phyloP scores from a whole-genome alignment of 2,329 filamentous ascomycete genomes.

The Lizonia empirigonia region DNA sequence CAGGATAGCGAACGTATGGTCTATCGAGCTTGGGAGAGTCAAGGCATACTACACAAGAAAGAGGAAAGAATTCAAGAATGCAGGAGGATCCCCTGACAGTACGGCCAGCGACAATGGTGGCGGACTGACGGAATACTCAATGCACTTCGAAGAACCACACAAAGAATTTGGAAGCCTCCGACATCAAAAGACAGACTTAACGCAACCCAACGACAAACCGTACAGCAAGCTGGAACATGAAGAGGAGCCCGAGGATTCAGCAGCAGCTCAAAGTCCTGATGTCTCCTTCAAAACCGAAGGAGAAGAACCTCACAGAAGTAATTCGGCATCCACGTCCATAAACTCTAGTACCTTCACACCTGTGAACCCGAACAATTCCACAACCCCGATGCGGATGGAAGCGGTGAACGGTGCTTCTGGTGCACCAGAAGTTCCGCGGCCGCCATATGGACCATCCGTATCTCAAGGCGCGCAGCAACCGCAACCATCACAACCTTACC shows the following conservation, averaged over 20 bases:
- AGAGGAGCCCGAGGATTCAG: conserved; percentile 17
- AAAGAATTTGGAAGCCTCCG: conserved; percentile 28
- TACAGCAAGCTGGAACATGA: conserved; percentile 24
- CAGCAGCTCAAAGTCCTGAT: neutral
- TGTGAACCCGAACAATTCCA: conserved; percentile 10
- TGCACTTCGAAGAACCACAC: conserved; percentile 25
- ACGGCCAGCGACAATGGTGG: conserved; percentile 27
- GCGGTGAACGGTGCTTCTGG: neutral
- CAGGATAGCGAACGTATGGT: conserved; percentile 21
- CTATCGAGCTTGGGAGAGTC: conserved; percentile 15
- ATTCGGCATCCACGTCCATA: conserved; percentile 1
- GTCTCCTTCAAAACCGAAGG: conserved; percentile 6
- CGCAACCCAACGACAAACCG: conserved; percentile 15
- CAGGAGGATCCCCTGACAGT: conserved; percentile 27
- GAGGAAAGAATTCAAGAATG: conserved; percentile 18
- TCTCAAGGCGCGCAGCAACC: conserved; percentile 1
- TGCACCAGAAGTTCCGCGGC: neutral
- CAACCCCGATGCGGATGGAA: neutral
- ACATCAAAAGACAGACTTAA: neutral
- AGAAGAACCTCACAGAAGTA: conserved; percentile 5
- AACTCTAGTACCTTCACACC: conserved; percentile 15
- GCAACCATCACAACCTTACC: conserved; percentile 5
- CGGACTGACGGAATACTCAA: conserved; percentile 26
- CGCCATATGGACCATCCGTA: neutral
- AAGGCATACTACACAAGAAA: conserved; percentile 19